These are phyloP conservation scores for Fusarium sp. DNA, from an alignment of 2,329 filamentous ascomycete species.

Conservation along the genomic window DNA sequence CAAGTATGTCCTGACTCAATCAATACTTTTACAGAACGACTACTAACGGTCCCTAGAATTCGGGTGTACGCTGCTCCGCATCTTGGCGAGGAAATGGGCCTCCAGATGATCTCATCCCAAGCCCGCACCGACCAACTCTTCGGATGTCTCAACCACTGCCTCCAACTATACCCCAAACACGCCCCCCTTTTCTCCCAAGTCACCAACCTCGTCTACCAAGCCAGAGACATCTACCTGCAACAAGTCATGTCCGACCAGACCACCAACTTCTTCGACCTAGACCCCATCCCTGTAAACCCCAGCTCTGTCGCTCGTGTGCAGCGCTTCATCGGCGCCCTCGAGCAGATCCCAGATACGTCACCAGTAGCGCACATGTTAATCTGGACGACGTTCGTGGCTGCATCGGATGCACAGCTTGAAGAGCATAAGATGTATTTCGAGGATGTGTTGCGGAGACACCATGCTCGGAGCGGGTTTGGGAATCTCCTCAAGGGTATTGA, in stretches of 20 bases:
- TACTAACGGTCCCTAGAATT: constrained; percentile 15
- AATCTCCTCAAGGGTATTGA: constrained; percentile 45
- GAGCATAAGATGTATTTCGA: constrained; percentile 48
- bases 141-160: constrained; percentile 41
- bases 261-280: constrained; percentile 19
- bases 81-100: constrained; percentile 42
- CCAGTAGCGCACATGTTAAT: constrained; percentile 45
- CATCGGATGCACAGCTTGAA: constrained; percentile 42
- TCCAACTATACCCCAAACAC: constrained; percentile 81
- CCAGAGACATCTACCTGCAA: constrained; percentile 85
- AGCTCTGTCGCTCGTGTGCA: constrained; percentile 40
- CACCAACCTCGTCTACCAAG: constrained; percentile 86
- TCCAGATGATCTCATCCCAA: constrained; percentile 43
- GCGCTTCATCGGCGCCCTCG: constrained; percentile 44
- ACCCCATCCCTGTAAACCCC: not conserved
- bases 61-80: constrained; percentile 45
- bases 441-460: constrained; percentile 25
- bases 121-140: constrained; percentile 38
- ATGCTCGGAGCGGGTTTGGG: constrained; percentile 43
- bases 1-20: constrained; percentile 36
- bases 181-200: constrained; percentile 79
- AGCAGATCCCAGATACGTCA: constrained; percentile 35
- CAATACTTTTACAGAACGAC: accelerated
- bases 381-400: constrained; percentile 48
- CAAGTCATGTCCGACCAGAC: constrained; percentile 61